These are phyloP conservation scores for Diaporthe nobilis DNA, from an alignment of 2,329 filamentous ascomycete genomes.

Conservation along the genomic window DNA sequence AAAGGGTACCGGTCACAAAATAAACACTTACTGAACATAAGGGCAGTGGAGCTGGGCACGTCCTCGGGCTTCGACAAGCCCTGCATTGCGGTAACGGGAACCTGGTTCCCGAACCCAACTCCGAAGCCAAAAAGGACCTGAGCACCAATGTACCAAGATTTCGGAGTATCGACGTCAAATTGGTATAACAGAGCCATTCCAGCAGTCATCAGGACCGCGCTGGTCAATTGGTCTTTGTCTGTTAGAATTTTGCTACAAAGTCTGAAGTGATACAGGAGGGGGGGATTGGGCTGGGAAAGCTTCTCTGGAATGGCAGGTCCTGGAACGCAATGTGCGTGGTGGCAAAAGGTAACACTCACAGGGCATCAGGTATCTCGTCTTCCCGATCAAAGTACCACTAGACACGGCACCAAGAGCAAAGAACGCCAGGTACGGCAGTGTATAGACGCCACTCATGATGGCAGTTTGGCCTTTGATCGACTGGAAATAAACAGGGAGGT, in stretches of 20 bases:
- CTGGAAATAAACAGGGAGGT: conserved; percentile 33
- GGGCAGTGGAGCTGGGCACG: conserved; percentile 26
- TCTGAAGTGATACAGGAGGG: too few species aligned
- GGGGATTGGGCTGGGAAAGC: too few species aligned
- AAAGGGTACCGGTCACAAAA: too few species aligned
- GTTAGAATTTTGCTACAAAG: too few species aligned
- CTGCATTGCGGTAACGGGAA: conserved; percentile 40
- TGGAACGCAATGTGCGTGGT: too few species aligned
- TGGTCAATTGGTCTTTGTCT: too few species aligned
- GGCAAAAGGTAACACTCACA: too few species aligned
- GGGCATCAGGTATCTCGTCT: neutral
- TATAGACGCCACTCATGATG: conserved; percentile 29
- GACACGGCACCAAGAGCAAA: conserved; percentile 25
- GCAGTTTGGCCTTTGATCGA: conserved; percentile 28
- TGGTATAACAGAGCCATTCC: neutral
- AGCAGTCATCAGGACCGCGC: too few species aligned
- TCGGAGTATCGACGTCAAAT: conserved; percentile 3
- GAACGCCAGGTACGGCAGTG: conserved; percentile 28
- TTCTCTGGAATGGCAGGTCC: too few species aligned
- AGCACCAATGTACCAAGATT: conserved; percentile 35
- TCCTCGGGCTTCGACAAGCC: conserved; percentile 39
- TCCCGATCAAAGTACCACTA: conserved; percentile 18
- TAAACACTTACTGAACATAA: conserved; percentile 23
- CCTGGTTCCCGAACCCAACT: conserved; percentile 39
- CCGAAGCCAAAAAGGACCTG: conserved; percentile 39